Evolutionary conservation across 768 basidiomycete genomes (phyloP), one percentile per base, ranked within the genome.

Genomic region (Sistotremastrum niveocremeum): DNA sequence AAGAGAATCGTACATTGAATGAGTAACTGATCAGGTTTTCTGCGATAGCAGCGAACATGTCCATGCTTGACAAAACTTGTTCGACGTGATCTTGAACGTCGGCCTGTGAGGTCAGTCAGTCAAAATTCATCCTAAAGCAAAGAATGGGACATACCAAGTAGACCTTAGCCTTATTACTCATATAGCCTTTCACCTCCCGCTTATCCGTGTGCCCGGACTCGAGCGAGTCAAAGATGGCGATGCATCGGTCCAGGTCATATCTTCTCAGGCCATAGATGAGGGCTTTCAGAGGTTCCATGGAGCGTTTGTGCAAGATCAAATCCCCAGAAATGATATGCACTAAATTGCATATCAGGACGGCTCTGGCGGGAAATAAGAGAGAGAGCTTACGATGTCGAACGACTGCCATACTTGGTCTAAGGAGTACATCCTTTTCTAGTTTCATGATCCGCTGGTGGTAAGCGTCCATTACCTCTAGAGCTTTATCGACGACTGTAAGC

Each of bases 31-130:
- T 83, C 52, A 84, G 56, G 54, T 84, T 84, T 53, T 84, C 79
- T 5, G 76, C 68, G 50, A 84, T 77, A 31, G 70, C 72, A 1
- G 78, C 67, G 51, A 84, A 84, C 74, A 83, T 81, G 49, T 86
- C 84, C 42, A 86, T 56, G 52, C 76, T 80, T 1, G 70, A 67
- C 29, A 86, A 56, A 34, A 81, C 75, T 49, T 79, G 79, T 46
- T 84, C 83, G 66, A 81, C 77, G 51, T 86, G 84, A 55, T 86
- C 84, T 49, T 73, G 69, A 2, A 84, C 79, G 56, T 85, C 83
- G 7, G 81, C 80, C 20, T 20, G 20, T 20, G 20, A 20, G 20
- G 20, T 20, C 20, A 20, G 20, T 20, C 20, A 20, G 20, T 20
- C 20, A 20, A 20, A 20, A 20, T 20, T 20, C 20, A 20, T 20